These are phyloP conservation scores for Solidago caesia DNA, from an alignment of 129 eudicot genomes.

Conservation along the genomic window DNA sequence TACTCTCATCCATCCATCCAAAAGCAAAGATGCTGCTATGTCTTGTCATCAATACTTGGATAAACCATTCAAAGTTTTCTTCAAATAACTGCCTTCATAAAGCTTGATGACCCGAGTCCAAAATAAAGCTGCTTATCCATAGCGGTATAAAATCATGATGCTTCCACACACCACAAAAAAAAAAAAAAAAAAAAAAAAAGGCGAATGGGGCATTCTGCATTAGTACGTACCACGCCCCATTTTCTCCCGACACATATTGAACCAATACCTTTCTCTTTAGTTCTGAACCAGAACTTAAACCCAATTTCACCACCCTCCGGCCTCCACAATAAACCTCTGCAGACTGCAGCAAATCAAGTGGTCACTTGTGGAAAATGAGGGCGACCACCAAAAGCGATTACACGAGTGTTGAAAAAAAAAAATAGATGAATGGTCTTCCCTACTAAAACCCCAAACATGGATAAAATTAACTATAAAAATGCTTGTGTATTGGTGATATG, in stretches of 20 bases:
- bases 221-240: not conserved
- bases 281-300: not conserved
- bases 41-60: no score
- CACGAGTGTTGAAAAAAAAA: not conserved
- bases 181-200: no score
- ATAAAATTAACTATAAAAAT: not conserved
- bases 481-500: not conserved
- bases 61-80: no score
- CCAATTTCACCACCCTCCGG: not conserved
- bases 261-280: not conserved
- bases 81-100: no score
- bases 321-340: not conserved
- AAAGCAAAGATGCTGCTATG: no score
- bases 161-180: no score
- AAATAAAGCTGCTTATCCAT: no score
- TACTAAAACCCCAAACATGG: not conserved
- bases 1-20: no score
- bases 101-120: no score
- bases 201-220: no score
- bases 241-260: not conserved
- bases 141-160: no score
- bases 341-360: not conserved
- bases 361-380: not conserved
- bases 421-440: not conserved
- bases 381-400: not conserved